Conservation (phyloP, 108 stramenopile species). For the Skeletonema menzelii region DNA sequence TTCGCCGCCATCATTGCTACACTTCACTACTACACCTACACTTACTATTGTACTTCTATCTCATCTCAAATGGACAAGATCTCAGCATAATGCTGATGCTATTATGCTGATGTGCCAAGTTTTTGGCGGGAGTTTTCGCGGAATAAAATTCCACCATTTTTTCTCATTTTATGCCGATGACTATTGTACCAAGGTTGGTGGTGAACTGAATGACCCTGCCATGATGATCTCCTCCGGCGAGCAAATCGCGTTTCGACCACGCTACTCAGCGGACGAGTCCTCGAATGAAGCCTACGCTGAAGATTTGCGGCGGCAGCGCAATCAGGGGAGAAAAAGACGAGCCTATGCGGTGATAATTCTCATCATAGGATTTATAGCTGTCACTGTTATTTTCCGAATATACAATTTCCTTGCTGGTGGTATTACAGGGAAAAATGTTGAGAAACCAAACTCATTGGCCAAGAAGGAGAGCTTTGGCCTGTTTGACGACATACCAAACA, state of each 20-base stretch:
- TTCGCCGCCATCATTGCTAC: no score
- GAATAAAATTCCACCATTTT: no score
- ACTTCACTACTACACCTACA: no score
- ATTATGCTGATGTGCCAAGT: no score
- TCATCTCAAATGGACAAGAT: no score
- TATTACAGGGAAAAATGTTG: background rate
- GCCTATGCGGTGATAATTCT: background rate
- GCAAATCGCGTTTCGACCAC: constrained; percentile 15
- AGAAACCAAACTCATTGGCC: background rate
- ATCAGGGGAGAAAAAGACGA: constrained; percentile 23
- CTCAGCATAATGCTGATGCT: no score
- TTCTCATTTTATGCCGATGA: no score
- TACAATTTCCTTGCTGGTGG: constrained; percentile 14
- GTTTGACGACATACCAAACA: constrained; percentile 41
- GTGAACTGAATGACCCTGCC: no score
- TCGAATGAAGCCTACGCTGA: constrained; percentile 26
- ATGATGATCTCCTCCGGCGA: background rate
- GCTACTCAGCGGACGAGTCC: constrained; percentile 36
- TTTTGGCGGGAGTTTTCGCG: no score
- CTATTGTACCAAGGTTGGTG: no score
- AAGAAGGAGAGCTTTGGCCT: constrained; percentile 43
- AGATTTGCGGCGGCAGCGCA: constrained; percentile 21
- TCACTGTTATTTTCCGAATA: constrained; percentile 13
- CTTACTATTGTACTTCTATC: no score
- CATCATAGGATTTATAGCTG: background rate